Conservation (phyloP, 1,139 yeast genomes). For the Meyerozyma athensensis region DNA sequence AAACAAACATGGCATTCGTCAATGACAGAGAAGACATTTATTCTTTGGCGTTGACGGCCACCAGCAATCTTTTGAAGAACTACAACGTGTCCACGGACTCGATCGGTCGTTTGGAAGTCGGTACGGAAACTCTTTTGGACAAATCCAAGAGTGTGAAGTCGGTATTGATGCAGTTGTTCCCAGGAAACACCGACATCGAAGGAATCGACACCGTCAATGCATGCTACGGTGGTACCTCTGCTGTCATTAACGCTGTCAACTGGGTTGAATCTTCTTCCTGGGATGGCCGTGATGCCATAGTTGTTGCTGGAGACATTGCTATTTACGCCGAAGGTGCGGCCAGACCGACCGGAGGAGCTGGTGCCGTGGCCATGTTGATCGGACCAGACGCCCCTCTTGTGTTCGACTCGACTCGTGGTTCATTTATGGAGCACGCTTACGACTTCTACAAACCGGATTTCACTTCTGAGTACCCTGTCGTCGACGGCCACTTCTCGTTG, state of each 20-base stretch:
- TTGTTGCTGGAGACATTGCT: slow-evolving; percentile 97
- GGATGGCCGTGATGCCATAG: slow-evolving; percentile 99
- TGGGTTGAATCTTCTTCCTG: slow-evolving; percentile 96
- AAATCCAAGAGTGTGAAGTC: slow-evolving; percentile 97
- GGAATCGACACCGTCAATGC: slow-evolving; percentile 97
- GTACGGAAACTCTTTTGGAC: slow-evolving; percentile 95
- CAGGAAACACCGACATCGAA: slow-evolving; percentile 85
- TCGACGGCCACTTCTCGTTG: slow-evolving; percentile 95
- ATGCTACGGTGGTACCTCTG: slow-evolving; percentile 98
- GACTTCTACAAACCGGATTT: slow-evolving; percentile 98
- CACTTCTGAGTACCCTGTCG: slow-evolving; percentile 94
- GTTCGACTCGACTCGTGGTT: slow-evolving; percentile 82
- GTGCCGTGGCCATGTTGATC: slow-evolving; percentile 88
- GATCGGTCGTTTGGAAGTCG: slow-evolving; percentile 96
- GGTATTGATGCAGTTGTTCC: slow-evolving; percentile 91
- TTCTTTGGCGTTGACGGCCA: slow-evolving; percentile 83
- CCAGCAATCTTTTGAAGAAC: slow-evolving; percentile 70
- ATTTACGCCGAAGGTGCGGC: slow-evolving; percentile 97
- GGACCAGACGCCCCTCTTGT: slow-evolving; percentile 99
- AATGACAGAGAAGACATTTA: slow-evolving; percentile 97
- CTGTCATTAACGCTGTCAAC: slow-evolving; percentile 87
- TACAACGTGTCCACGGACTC: slow-evolving; percentile 74
- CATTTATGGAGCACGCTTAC: slow-evolving; percentile 93
- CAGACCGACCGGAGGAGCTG: slow-evolving; percentile 99
- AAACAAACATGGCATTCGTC: slow-evolving; percentile 96